Evolutionary conservation across 495 filamentous ascomycete species (phyloP), one percentile per base, ranked within the genome.

Genomic region (Neurospora hispaniola): DNA sequence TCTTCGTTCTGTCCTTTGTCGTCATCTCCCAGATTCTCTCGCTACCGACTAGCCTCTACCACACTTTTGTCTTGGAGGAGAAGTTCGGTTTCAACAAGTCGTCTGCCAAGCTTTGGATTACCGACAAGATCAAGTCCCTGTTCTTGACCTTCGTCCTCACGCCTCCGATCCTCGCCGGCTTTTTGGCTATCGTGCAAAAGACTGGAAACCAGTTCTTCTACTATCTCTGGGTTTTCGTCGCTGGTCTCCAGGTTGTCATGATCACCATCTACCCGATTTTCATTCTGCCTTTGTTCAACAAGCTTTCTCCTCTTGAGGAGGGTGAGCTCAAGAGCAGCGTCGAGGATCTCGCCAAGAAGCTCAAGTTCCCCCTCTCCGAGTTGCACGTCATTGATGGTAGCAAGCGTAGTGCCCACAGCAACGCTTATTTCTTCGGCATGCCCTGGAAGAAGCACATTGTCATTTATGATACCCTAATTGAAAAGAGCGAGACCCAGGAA

Each of bases 371-470:
- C 7, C 87, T 99, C 35, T 87, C 90, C 70, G 93, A 97, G 82
- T 86, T 99, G 27, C 91, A 96, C 77, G 94, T 98, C 76, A 99
- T 99, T 77, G 96, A 99, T 80, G 96, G 96, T 41, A 97, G 94
- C 86, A 98, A 97, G 88, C 90, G 96, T 74, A 95, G 92, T 77
- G 94, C 96, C 40, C 96, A 99, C 84, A 96, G 92, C 85, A 99
- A 99, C 78, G 96, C 96, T 66, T 99, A 98, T 83, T 99, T 99
- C 84, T 97, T 96, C 75, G 96, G 96, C 71, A 87, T 99, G 71
- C 96, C 96, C 8, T 98, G 96, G 94, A 98, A 97, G 88, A 99
- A 99, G 88, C 96, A 97, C 85, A 99, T 99, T 83, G 96, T 99
- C 76, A 96, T 99, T 79, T 99, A 96, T 77, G 96, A 99, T 79